These are phyloP conservation scores for Penicillium goetzii DNA, from an alignment of 495 filamentous ascomycete species.

Conservation along the genomic window DNA sequence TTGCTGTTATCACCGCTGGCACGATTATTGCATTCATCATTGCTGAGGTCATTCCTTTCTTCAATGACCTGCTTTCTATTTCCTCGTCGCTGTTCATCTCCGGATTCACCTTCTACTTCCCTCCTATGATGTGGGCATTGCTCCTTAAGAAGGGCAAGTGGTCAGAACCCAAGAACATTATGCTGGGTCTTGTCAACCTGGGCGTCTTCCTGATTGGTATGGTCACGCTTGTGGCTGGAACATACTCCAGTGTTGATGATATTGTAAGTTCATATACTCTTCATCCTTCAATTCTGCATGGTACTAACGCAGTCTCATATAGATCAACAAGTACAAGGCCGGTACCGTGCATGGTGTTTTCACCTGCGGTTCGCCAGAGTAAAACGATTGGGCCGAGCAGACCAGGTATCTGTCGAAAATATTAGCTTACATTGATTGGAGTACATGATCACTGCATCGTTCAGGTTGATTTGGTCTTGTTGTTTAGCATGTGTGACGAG, in stretches of 20 bases:
- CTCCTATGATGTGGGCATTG: constrained; percentile 4
- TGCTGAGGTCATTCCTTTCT: constrained; percentile 3
- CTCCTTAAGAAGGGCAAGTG: background rate
- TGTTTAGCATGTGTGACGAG: background rate
- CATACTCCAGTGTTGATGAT: background rate
- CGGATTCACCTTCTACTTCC: background rate
- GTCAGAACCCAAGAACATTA: background rate
- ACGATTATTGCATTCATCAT: constrained; percentile 3
- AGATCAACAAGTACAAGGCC: constrained; percentile 3
- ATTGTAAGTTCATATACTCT: background rate
- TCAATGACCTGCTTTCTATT: background rate
- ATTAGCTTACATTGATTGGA: background rate
- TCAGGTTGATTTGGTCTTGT: background rate
- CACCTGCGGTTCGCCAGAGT: background rate
- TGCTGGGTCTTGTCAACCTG: background rate
- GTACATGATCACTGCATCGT: background rate
- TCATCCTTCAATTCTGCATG: background rate
- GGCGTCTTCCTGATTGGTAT: background rate
- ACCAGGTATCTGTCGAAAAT: background rate
- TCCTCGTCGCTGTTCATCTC: constrained; percentile 5
- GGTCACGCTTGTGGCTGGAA: background rate
- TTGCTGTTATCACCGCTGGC: background rate
- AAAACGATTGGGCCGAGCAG: background rate
- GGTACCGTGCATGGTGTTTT: constrained; percentile 2
- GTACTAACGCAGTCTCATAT: background rate